These are phyloP conservation scores for Nakazawaea ishiwadae DNA, from an alignment of 805 yeast genomes.

Conservation along the genomic window DNA sequence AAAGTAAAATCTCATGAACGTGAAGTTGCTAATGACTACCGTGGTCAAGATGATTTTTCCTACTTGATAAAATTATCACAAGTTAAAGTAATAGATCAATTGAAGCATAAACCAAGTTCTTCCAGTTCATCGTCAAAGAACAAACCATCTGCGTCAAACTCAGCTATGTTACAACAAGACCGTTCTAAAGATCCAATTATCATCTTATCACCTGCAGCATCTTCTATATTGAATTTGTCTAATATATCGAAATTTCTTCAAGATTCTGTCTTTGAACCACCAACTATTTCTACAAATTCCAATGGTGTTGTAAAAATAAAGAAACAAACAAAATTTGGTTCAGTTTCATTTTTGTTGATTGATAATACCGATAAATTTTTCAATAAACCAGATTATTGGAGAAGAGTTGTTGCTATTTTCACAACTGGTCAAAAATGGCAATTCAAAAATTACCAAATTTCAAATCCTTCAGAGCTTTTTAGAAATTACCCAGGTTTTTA, in stretches of 20 bases:
- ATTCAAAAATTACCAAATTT: conserved; percentile 80
- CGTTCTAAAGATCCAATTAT: conserved; percentile 59
- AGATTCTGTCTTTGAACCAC: conserved; percentile 63
- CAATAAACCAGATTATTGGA: conserved; percentile 97
- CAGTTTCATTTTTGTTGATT: conserved; percentile 70
- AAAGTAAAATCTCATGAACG: conserved; percentile 31
- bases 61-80: conserved; percentile 12
- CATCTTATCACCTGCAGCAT: conserved; percentile 73
- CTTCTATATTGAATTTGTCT: conserved; percentile 59
- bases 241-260: conserved; percentile 70
- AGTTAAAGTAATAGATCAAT: conserved; percentile 8
- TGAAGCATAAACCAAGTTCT: conserved; percentile 4
- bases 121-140: conserved; percentile 15
- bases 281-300: conserved; percentile 30
- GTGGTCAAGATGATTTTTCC: conserved; percentile 18
- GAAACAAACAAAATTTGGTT: conserved; percentile 54
- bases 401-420: conserved; percentile 89
- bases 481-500: conserved; percentile 82
- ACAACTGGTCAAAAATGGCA: conserved; percentile 99
- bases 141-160: conserved; percentile 3
- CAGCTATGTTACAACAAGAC: conserved; percentile 9
- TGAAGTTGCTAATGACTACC: conserved; percentile 39
- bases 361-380: conserved; percentile 83
- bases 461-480: conserved; percentile 74
- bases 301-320: conserved; percentile 43